Base-by-base conservation (phyloP, 352 stramenopile species). In the Plasmopara muralis region DNA sequence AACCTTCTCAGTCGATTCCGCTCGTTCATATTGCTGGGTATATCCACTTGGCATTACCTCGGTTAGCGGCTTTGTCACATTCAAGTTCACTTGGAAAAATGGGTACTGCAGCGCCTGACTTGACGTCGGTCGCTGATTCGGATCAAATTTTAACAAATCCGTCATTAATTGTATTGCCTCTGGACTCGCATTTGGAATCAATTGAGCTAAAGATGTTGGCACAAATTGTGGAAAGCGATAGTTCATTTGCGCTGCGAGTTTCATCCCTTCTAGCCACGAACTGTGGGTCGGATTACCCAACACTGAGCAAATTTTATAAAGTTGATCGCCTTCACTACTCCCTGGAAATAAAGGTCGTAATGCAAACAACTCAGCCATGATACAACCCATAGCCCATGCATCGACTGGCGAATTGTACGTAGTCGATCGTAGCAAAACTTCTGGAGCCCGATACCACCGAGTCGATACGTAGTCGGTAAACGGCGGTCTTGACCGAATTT, bases 391-490 rank as follows among this genome's bases (percentile, higher is more conserved):
- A 0, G 95, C 97, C 81, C 95, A 99, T 5, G 96, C 74, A 68
- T 99, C 97, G 57, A 99, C 98, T 4, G 96, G 90, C 7, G 81
- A 96, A 54, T 98, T 98, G 72, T 99, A 99, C 15, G 79, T 87
- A 16, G 79, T 91, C 30, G 85, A 97, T 9, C 89, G 78, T 25
- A 99, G 68, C 35, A 99, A 67, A 2, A 99, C 85, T 66, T 99
- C 97, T 2, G 97, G 97, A 20, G 96, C 95, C 46, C 96, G 84
- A 74, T 99, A 99, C 97, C 97, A 99, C 38, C 96, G 68, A 5
- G 97, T 99, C 0, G 87, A 97, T 14, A 99, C 95, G 69, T 99
- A 99, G 52, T 98, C 93, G 9, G 97, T 99, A 62, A 98, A 98
- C 0, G 88, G 87, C 7, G 85, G 89, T 7, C 85, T 70, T 9